These are phyloP conservation scores for Picochlorum sp. DNA, from an alignment of 139 green algal genomes.

Conservation along the genomic window DNA sequence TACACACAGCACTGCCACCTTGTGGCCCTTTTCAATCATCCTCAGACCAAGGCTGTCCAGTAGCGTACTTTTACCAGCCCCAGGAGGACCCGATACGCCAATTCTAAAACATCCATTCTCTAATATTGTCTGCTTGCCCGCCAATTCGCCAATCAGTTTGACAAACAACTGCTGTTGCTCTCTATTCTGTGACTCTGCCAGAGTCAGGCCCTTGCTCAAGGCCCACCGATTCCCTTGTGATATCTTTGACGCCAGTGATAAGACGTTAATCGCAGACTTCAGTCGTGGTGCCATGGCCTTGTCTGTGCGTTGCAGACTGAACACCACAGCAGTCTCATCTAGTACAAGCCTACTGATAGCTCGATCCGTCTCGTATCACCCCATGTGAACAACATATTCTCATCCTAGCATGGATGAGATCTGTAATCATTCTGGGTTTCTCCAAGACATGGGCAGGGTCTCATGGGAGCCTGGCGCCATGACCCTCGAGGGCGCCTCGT, in stretches of 20 bases:
- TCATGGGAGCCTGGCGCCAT: too few species aligned
- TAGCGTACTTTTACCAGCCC: conserved; percentile 30
- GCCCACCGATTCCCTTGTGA: neutral
- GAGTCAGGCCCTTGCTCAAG: conserved; percentile 9
- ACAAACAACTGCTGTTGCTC: conserved; percentile 12
- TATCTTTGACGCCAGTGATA: neutral
- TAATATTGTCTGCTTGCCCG: neutral
- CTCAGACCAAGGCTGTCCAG: conserved; percentile 42
- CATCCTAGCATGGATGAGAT: too few species aligned
- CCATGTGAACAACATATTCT: too few species aligned
- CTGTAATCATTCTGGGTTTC: too few species aligned
- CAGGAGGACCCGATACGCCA: conserved; percentile 47
- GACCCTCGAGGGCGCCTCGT: too few species aligned
- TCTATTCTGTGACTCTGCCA: conserved; percentile 6
- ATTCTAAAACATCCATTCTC: conserved; percentile 17
- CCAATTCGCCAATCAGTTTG: neutral
- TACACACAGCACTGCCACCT: conserved; percentile 54
- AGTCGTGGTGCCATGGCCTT: neutral
- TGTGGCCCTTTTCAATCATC: conserved; percentile 26
- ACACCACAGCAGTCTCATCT: too few species aligned
- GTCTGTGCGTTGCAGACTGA: too few species aligned
- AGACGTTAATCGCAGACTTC: neutral
- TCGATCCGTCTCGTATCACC: too few species aligned
- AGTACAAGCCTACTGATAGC: too few species aligned
- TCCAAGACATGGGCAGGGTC: too few species aligned